Base-by-base conservation (phyloP, 805 yeast species). In the Ogataea paraovalis region DNA sequence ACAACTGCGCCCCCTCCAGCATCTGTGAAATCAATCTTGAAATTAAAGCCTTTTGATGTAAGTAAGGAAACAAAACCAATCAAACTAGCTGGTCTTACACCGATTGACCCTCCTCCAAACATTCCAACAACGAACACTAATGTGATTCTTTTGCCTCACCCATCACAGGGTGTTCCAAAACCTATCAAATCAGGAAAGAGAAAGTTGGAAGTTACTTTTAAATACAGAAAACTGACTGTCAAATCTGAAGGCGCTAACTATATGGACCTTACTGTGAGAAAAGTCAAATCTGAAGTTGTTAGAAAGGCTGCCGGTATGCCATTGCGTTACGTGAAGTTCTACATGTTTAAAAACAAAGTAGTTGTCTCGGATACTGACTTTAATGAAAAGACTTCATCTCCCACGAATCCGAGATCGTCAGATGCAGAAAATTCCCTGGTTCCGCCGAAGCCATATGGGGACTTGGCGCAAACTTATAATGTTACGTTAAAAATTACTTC, bases 281-380 rank as follows among this genome's bases (percentile, higher is more conserved):
- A 54, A 25, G 65, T 59, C 3, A 43, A 46, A 2, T 58, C 42
- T 21, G 58, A 52, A 4, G 53, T 64, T 0, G 53, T 59, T 16
- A 52, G 54, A 33, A 49, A 53, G 3, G 51, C 52, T 5, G 39
- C 51, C 10, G 30, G 27, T n/a, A 37, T 50, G 30, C 59, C 68
- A 27, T 43, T 66, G 10, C 57, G 78, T 38, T 74, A 64, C 49
- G 73, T 75, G 41, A 67, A 61, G 44, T 40, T 65, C n/a, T 54
- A 59, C 34, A 25, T 64, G 3, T 46, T 49, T n/a, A 50, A 55
- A 1, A 60, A 54, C n/a, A 49, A 49, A 19, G 60, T 65, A 10
- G 40, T 48, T 18, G 41, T 62, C 2, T 62, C 65, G 18, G 56
- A 65, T 0, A 59, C 57, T 41, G 65, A 63, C 32, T 39, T 52